Evolutionary conservation across 2,329 filamentous ascomycete genomes (phyloP).

Genomic region (Claviceps digitariae): DNA sequence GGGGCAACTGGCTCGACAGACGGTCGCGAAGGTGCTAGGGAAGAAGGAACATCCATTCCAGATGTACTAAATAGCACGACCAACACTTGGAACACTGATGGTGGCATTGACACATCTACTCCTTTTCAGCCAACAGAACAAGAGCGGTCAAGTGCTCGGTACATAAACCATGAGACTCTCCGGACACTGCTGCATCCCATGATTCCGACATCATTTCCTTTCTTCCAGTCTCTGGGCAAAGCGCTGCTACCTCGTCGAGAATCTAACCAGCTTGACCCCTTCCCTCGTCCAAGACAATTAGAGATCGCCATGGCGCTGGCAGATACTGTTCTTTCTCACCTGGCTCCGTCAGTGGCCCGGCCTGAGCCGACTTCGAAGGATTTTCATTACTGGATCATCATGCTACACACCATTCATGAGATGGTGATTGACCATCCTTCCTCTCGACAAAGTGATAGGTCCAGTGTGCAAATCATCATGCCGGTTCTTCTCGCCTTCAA

Average conservation of each 20-base stretch:
- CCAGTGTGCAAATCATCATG: slow-evolving; percentile 45
- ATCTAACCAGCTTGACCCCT: slow-evolving; percentile 41
- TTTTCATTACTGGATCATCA: slow-evolving; percentile 71
- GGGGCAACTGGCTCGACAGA: slow-evolving; percentile 10
- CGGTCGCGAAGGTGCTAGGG: slow-evolving; percentile 11
- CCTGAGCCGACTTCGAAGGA: slow-evolving; percentile 43
- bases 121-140: slow-evolving; percentile 24
- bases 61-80: slow-evolving; percentile 17
- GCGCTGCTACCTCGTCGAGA: slow-evolving; percentile 63
- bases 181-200: slow-evolving; percentile 66
- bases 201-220: slow-evolving; percentile 65
- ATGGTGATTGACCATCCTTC: slow-evolving; percentile 57
- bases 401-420: slow-evolving; percentile 64
- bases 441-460: slow-evolving; percentile 33
- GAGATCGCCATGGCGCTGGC: slow-evolving; percentile 54
- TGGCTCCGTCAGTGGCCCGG: slow-evolving; percentile 35
- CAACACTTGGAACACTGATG: slow-evolving; percentile 14
- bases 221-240: slow-evolving; percentile 78
- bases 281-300: slow-evolving; percentile 38
- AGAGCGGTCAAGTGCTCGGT: slow-evolving; percentile 31
- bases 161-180: slow-evolving; percentile 64
- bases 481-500: slow-evolving; percentile 81
- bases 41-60: slow-evolving; percentile 15
- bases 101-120: slow-evolving; percentile 10
- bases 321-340: slow-evolving; percentile 52